Conservation (phyloP, 1,139 yeast genomes). For the Candida dubliniensis region DNA sequence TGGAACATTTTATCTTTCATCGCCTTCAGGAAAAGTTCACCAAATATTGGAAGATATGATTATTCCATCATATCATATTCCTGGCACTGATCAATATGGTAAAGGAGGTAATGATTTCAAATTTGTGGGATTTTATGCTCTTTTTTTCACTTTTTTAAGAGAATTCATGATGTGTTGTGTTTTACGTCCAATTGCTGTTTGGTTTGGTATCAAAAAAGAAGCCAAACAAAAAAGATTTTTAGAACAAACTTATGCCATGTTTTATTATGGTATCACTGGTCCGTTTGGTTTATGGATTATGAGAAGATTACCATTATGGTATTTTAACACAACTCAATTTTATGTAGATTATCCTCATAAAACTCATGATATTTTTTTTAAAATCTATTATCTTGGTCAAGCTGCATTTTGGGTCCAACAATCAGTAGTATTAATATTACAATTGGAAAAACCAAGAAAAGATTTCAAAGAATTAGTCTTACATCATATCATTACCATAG, state of each 20-base stretch:
- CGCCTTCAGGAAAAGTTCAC: constrained; percentile 58
- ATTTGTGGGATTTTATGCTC: constrained; percentile 77
- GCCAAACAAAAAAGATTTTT: constrained; percentile 76
- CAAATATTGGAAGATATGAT: constrained; percentile 62
- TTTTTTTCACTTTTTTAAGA: constrained; percentile 85
- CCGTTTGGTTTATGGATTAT: constrained; percentile 89
- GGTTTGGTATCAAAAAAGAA: constrained; percentile 52
- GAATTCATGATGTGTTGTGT: constrained; percentile 87
- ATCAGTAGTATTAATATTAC: constrained; percentile 74
- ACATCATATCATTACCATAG: constrained; percentile 90
- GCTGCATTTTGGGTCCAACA: constrained; percentile 99
- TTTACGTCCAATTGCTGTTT: constrained; percentile 67
- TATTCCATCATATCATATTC: constrained; percentile 64
- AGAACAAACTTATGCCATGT: constrained; percentile 87
- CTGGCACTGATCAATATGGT: constrained; percentile 64
- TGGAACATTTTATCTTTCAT: constrained; percentile 43
- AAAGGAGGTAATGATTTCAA: constrained; percentile 84
- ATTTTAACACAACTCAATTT: constrained; percentile 78
- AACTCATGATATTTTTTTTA: constrained; percentile 68
- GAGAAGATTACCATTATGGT: constrained; percentile 84
- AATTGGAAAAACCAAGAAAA: constrained; percentile 91
- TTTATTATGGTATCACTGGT: constrained; percentile 80
- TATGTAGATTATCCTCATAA: constrained; percentile 82
- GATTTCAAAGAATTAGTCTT: constrained; percentile 88
- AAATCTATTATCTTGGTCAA: constrained; percentile 83